Conservation (phyloP, 306 rosid species). For the Sicyos edulis region DNA sequence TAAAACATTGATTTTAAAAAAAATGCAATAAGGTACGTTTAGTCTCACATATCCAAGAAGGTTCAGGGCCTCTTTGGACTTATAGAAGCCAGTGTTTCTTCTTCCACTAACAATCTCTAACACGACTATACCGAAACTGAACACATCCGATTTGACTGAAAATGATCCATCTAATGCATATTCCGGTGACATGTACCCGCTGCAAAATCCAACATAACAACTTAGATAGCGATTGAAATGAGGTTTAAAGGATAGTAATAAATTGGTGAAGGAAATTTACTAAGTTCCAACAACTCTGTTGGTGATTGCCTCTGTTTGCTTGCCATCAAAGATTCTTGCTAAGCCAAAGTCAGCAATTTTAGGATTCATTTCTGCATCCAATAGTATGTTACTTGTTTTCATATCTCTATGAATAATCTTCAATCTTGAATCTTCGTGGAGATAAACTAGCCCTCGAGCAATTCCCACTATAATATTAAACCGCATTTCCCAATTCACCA, state of each 20-base stretch:
- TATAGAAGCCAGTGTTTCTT: constrained; percentile 19
- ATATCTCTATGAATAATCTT: constrained; percentile 24
- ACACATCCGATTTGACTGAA: constrained; percentile 22
- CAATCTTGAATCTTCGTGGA: constrained; percentile 28
- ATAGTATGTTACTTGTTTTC: constrained; percentile 22
- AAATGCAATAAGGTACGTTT: too few species aligned
- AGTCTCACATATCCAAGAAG: constrained; percentile 21
- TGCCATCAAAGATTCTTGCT: constrained; percentile 21
- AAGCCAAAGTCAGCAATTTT: constrained; percentile 25
- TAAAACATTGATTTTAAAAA: too few species aligned
- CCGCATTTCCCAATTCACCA: constrained; percentile 34
- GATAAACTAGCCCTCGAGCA: constrained; percentile 23
- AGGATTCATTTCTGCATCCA: constrained; percentile 24
- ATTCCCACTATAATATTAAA: constrained; percentile 37
- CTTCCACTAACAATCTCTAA: constrained; percentile 26
- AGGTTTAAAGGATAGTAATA: neutral
- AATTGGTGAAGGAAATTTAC: constrained; percentile 14
- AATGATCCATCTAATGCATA: constrained; percentile 19
- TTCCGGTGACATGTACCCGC: constrained; percentile 26
- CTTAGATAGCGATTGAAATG: too few species aligned
- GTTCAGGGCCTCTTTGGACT: neutral
- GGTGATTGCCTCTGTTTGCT: constrained; percentile 21
- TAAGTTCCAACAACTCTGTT: constrained; percentile 24
- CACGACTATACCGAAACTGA: constrained; percentile 19
- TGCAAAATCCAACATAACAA: neutral